A percentile compares a stretch with the other conserved stretches of the same genome.
phyloP scores from a whole-genome alignment of 176 grass and related monocot species.

The Paspalum notatum region DNA sequence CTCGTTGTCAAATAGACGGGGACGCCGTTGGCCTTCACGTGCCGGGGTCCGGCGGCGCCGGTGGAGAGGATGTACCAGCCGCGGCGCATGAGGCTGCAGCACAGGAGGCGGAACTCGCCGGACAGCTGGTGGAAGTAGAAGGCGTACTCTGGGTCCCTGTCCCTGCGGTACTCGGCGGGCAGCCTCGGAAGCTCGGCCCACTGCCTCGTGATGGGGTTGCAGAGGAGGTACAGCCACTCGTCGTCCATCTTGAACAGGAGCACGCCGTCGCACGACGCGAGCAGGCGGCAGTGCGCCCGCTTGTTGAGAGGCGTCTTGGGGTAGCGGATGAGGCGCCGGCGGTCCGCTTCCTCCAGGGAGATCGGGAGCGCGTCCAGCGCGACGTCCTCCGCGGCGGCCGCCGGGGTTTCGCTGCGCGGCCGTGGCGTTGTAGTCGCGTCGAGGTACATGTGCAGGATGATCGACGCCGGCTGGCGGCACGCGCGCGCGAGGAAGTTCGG shows the following conservation, averaged over 20 bases:
- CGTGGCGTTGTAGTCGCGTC: not conserved
- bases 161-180: fast-evolving
- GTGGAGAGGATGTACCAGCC: not conserved
- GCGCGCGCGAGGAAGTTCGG: not conserved
- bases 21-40: not conserved
- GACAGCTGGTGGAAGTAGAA: conserved; percentile 14
- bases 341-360: not conserved
- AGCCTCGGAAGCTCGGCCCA: not conserved
- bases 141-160: not conserved
- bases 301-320: not conserved
- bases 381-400: not conserved
- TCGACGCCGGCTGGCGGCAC: not conserved
- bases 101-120: not conserved
- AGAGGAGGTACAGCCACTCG: not conserved
- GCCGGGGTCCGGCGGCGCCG: not conserved
- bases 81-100: fast-evolving
- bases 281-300: not conserved
- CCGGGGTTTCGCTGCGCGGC: not conserved
- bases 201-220: not conserved
- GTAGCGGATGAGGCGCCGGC: not conserved
- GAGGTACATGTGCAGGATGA: not conserved
- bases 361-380: not conserved
- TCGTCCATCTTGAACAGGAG: not conserved
- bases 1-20: not conserved
- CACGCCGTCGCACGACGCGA: not conserved